Evolutionary conservation across 441 rosid genomes (phyloP).

Genomic region (Arabidopsis lyrata): DNA sequence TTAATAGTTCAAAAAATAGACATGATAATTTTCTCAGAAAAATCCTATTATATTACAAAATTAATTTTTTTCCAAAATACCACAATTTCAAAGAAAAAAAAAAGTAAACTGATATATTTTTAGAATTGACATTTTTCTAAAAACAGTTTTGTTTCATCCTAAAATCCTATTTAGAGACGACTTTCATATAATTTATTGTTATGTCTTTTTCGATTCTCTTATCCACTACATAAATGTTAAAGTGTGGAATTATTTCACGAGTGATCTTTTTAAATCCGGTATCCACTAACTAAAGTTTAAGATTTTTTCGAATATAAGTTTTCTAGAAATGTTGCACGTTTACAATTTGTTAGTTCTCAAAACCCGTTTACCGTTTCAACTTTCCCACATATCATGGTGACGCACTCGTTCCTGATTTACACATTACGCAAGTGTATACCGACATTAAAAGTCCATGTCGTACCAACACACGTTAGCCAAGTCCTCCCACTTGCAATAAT

Average conservation of each 20-base stretch:
- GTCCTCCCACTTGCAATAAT: slow-evolving; percentile 38
- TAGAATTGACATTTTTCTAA: background rate
- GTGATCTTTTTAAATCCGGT: background rate
- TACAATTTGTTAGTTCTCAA: slow-evolving; percentile 6
- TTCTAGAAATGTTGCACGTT: slow-evolving; percentile 39
- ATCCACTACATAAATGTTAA: background rate
- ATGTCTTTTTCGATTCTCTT: slow-evolving; percentile 20
- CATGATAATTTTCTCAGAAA: too few relatives aligned
- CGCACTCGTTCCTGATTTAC: slow-evolving; percentile 17
- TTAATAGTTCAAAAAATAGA: too few relatives aligned
- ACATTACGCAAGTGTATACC: background rate
- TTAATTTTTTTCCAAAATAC: too few relatives aligned
- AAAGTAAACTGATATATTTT: too few relatives aligned
- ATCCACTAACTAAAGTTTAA: slow-evolving; percentile 35
- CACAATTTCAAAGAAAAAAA: too few relatives aligned
- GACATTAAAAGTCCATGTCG: slow-evolving; percentile 22
- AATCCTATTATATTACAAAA: too few relatives aligned
- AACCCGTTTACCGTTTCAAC: slow-evolving; percentile 14
- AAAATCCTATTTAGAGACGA: background rate
- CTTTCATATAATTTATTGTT: slow-evolving; percentile 1
- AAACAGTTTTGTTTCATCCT: background rate
- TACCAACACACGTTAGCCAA: slow-evolving; percentile 41
- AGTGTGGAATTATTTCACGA: slow-evolving; percentile 16
- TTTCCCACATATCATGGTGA: slow-evolving; percentile 6
- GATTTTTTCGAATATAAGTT: slow-evolving; percentile 19